Evolutionary conservation across 768 basidiomycete species (phyloP), one percentile per base, ranked within the genome.

Genomic region (Pleurotus citrinopileatus): DNA sequence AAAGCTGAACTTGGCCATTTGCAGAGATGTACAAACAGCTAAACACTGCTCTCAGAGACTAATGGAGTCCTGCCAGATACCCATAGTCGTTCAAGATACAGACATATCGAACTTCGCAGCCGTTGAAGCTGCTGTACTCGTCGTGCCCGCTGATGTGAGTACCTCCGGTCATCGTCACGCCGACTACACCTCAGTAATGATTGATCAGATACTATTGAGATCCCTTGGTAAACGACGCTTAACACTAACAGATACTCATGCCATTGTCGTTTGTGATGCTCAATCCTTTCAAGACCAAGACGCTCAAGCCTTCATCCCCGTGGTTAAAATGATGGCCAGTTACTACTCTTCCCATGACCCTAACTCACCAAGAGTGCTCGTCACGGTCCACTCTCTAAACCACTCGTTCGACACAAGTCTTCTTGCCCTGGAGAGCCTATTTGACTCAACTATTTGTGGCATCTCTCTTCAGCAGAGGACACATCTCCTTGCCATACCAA

Each of bases 211-310:
- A 23, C 61, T 82, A 25, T 67, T 77, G 22, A 65, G 70, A 42
- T 74, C 70, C 34, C 60, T 82, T 10, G 44, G 61, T 4, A 62
- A 60, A 42, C 73, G 73, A 20, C 62, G 63, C 20, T 63, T 80
- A 53, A 60, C 70, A 23, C 69, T 82, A 46, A 66, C 71, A 6
- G 77, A 82, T 58, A 53, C 79, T 23, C 70, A 74, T 56, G 59
- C 74, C 20, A 55, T 85, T 45, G 64, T 82, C 15, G 67, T 84
- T 45, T 60, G 63, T 43, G 70, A 80, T 52, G 74, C 73, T n/a
- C 65, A 75, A 44, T 62, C 59, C 22, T 59, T 73, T 50, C 62
- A 67, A 57, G 68, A 72, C 50, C 65, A 70, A 27, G 67, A 72
- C 45, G 70, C 70, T 7, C 70, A 76, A 44, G 42, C 61, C 9